phyloP scores from a whole-genome alignment of 257 asterid genomes.

The Primulina huaijiensis region DNA sequence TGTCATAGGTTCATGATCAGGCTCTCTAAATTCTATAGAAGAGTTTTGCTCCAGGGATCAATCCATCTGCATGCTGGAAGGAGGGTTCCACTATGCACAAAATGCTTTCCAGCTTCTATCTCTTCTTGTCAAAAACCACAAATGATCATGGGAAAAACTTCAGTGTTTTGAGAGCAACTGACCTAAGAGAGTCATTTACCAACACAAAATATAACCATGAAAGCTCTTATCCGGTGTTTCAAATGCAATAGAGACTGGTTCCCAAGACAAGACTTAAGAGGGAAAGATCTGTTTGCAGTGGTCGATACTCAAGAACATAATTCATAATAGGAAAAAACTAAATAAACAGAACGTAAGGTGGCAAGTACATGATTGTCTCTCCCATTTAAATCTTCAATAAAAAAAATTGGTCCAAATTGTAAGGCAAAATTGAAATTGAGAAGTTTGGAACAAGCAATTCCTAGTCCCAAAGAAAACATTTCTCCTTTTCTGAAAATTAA shows the following conservation, averaged over 20 bases:
- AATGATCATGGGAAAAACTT: background rate
- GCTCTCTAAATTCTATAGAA: slow-evolving; percentile 36
- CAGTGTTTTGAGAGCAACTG: slow-evolving; percentile 3
- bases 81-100: slow-evolving; percentile 34
- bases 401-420: background rate
- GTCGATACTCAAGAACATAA: background rate
- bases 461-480: background rate
- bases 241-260: background rate
- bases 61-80: slow-evolving; percentile 37
- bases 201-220: background rate
- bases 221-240: background rate
- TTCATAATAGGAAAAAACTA: background rate
- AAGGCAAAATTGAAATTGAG: background rate
- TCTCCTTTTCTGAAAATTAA: background rate
- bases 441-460: background rate
- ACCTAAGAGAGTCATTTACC: background rate
- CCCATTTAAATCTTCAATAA: background rate
- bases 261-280: background rate
- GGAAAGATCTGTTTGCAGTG: background rate
- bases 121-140: slow-evolving; percentile 41
- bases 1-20: slow-evolving; percentile 30
- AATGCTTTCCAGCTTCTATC: slow-evolving; percentile 34
- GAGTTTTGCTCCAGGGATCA: slow-evolving; percentile 35
- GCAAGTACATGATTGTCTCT: background rate
- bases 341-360: background rate